phyloP scores from a whole-genome alignment of 345 rosid species.

The Rhodamnia rubescens region DNA sequence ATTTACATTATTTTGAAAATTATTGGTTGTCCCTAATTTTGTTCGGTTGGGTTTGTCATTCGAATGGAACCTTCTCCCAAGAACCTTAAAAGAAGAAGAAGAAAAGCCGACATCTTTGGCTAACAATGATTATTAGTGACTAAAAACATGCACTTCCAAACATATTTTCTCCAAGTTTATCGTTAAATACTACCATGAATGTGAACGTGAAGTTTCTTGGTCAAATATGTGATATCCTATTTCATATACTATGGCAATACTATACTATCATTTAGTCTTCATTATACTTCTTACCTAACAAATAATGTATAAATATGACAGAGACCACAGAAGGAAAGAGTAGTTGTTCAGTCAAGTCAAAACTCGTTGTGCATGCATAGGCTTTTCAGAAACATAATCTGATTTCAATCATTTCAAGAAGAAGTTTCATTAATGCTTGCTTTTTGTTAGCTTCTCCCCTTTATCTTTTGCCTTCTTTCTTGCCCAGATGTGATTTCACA shows the following conservation, averaged over 20 bases:
- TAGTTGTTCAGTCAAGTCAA: background rate
- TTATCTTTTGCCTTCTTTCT: background rate
- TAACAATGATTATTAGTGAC: background rate
- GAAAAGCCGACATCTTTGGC: background rate
- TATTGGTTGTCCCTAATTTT: background rate
- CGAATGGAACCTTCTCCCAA: background rate
- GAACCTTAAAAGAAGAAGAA: background rate
- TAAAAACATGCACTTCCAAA: background rate
- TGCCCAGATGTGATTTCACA: background rate
- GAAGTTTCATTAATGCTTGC: background rate
- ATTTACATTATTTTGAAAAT: background rate
- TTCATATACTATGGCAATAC: background rate
- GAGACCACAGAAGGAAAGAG: background rate
- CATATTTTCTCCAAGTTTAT: background rate
- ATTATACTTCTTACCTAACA: background rate
- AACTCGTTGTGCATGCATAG: background rate
- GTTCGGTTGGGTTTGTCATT: background rate
- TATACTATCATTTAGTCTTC: background rate
- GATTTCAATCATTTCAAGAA: background rate
- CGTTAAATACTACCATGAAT: background rate
- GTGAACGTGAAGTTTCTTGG: background rate
- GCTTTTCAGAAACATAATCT: background rate
- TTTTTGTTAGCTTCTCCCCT: background rate
- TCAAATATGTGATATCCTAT: background rate
- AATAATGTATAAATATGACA: background rate